Base-by-base conservation (phyloP, 306 rosid genomes). In the Gastrolobium villosum region DNA sequence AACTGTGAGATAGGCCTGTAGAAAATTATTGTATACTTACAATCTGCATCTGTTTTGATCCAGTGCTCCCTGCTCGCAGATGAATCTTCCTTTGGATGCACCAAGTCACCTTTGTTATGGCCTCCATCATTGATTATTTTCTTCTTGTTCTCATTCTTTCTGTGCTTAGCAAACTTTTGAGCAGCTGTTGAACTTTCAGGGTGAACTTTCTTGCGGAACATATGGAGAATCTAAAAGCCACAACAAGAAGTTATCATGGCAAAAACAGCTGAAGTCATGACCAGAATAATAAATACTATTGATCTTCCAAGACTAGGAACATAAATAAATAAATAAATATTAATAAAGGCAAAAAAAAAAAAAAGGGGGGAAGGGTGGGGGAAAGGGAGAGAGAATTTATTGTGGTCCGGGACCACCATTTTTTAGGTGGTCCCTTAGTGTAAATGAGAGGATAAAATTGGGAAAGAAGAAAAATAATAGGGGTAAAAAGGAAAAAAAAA, bases 21-120 rank as follows among this genome's bases (percentile, higher is more conserved):
- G 14, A 40, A 34, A 60, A 34, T 57, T 11, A 64, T 57, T 41
- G 30, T n/a, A 30, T 40, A 81, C 98, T 94, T 90, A 94, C 98
- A 94, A 82, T 94, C 96, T 63, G 96, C 97, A 84, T 92, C 98
- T 67, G 98, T 92, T 80, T 88, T 94, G 88, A 94, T 94, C 98
- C 98, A 94, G 55, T 90, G 96, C 85, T 90, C 97, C 70, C 83
- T 83, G 75, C 83, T 88, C 60, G 81, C 91, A 60, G 79, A 84
- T 52, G 94, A 75, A 74, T 92, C 94, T 73, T 94, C 88, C 30
- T 92, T 91, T 75, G 87, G 86, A 71, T 66, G 60, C 50, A 79
- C 82, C 53, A 62, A 78, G 61, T 84, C 89, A 41, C 81, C 80
- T 70, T 75, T 82, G 88, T 53, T 84, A 81, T 64, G 49, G 59